Evolutionary conservation across 768 basidiomycete species (phyloP).

Genomic region (Russula earlei): DNA sequence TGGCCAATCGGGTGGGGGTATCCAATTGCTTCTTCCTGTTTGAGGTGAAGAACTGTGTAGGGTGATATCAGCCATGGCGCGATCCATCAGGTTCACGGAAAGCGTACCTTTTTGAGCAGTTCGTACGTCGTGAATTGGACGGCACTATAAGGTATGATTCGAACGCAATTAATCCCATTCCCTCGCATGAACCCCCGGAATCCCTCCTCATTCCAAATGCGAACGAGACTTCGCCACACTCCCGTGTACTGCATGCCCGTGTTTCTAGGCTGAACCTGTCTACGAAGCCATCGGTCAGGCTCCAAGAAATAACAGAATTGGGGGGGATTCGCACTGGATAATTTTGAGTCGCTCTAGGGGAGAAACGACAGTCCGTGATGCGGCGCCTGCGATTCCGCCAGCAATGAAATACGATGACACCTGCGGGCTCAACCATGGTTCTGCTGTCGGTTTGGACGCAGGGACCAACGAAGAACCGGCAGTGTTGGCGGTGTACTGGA

Average conservation of each 20-base stretch:
- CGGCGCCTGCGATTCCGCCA: slow-evolving; percentile 47
- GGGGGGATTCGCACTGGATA: slow-evolving; percentile 60
- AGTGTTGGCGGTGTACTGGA: background rate
- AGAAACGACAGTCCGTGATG: slow-evolving; percentile 85
- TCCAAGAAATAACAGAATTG: background rate
- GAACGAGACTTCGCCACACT: slow-evolving; percentile 70
- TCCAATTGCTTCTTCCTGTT: slow-evolving; percentile 70
- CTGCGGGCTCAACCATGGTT: slow-evolving; percentile 27
- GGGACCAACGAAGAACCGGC: background rate
- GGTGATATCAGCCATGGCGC: background rate
- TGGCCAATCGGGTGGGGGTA: slow-evolving; percentile 75
- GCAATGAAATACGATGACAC: slow-evolving; percentile 44
- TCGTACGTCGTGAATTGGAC: slow-evolving; percentile 88
- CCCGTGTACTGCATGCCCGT: slow-evolving; percentile 66
- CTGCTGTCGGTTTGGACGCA: slow-evolving; percentile 2
- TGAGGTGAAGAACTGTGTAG: slow-evolving; percentile 52
- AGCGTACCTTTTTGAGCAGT: slow-evolving; percentile 71
- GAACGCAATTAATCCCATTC: slow-evolving; percentile 82
- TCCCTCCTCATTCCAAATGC: slow-evolving; percentile 94
- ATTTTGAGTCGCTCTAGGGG: slow-evolving; percentile 93
- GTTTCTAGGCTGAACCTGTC: slow-evolving; percentile 79
- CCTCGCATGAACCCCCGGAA: slow-evolving; percentile 90
- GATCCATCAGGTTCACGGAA: background rate
- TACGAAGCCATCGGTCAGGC: slow-evolving; percentile 25
- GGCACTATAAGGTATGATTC: slow-evolving; percentile 88